Evolutionary conservation across 176 grass and related monocot genomes (phyloP).

Genomic region (Oryza nivara): DNA sequence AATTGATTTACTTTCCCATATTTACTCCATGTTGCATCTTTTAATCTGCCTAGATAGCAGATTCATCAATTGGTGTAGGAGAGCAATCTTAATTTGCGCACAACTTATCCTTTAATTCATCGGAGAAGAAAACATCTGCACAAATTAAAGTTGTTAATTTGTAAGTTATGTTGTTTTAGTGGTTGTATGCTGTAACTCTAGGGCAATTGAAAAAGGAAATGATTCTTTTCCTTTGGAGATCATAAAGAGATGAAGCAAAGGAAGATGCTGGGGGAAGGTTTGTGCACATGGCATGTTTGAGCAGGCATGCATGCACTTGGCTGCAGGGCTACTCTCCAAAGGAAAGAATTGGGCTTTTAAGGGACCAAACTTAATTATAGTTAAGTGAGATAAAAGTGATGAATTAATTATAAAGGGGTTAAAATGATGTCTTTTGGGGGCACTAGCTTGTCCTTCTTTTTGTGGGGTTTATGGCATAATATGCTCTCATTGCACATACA

Average conservation of each 20-base stretch:
- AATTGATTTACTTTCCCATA: neutral
- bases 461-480: conserved; percentile 50
- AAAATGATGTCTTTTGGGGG: conserved; percentile 43
- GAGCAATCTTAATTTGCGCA: neutral
- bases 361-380: conserved; percentile 2
- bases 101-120: neutral
- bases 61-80: neutral
- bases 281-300: conserved; percentile 69
- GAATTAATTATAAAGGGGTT: conserved; percentile 7
- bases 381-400: conserved; percentile 27
- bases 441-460: neutral
- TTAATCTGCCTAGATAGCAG: neutral
- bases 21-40: neutral
- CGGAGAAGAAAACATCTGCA: neutral
- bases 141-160: conserved; percentile 1
- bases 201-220: conserved; percentile 29
- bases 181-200: conserved; percentile 14
- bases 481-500: conserved; percentile 41
- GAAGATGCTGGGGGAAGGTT: conserved; percentile 36
- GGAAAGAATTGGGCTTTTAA: conserved; percentile 55
- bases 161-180: neutral
- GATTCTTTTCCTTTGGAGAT: conserved; percentile 58
- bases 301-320: conserved; percentile 27
- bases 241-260: conserved; percentile 53
- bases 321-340: conserved; percentile 42